Percentiles rank a stretch among this genome's conserved stretches.
Conservation (phyloP, 2,329 filamentous ascomycete species). For the Aspergillus fijiensis region DNA sequence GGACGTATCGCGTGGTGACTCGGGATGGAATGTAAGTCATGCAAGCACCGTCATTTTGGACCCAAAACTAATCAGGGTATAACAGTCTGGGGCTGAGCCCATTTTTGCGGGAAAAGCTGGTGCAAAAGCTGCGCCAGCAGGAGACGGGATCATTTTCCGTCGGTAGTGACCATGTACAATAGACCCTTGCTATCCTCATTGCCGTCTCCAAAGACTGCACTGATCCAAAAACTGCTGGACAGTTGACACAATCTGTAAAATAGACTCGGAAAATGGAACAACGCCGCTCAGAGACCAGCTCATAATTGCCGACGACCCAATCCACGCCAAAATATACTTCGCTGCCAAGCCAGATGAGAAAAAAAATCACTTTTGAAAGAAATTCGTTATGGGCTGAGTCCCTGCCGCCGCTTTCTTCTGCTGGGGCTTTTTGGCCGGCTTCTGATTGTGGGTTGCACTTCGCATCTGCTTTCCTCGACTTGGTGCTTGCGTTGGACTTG, state of each 20-base stretch:
- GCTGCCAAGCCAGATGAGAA: background rate
- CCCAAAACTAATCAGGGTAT: slow-evolving; percentile 20
- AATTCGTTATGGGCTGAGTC: slow-evolving; percentile 54
- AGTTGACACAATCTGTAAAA: slow-evolving; percentile 9
- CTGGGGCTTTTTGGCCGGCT: slow-evolving; percentile 44
- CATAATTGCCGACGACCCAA: background rate
- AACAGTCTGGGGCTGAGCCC: slow-evolving; percentile 47
- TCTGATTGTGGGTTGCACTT: slow-evolving; percentile 59
- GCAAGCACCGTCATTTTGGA: background rate
- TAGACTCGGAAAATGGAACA: background rate
- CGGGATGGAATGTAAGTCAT: slow-evolving; percentile 57
- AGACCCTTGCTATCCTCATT: slow-evolving; percentile 12
- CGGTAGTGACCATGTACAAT: slow-evolving; percentile 14
- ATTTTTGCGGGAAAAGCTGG: slow-evolving; percentile 51
- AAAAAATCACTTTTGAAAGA: slow-evolving; percentile 44
- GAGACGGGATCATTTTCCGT: slow-evolving; percentile 19
- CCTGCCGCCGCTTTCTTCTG: slow-evolving; percentile 48
- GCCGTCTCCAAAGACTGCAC: background rate
- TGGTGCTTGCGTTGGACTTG: slow-evolving; percentile 24
- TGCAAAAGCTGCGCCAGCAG: slow-evolving; percentile 46
- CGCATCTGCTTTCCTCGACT: slow-evolving; percentile 46
- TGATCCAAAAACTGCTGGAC: slow-evolving; percentile 18
- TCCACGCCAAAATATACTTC: background rate
- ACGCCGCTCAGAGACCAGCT: background rate
- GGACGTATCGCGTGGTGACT: slow-evolving; percentile 61